These are phyloP conservation scores for Wilcoxina mikolae DNA, from an alignment of 495 filamentous ascomycete genomes.

Conservation along the genomic window DNA sequence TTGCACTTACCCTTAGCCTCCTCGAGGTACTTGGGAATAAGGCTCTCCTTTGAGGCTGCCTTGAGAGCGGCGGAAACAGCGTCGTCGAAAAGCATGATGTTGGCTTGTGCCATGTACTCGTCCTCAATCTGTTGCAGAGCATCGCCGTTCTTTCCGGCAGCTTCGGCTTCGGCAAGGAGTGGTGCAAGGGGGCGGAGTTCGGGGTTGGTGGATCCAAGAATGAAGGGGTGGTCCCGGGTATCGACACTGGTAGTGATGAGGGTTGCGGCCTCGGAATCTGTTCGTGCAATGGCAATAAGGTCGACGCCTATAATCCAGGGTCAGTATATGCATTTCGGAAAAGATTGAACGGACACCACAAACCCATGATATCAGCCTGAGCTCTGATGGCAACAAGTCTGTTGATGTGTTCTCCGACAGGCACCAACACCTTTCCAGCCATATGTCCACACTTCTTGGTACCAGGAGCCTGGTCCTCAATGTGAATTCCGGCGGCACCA, in stretches of 20 bases:
- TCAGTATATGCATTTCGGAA: neutral
- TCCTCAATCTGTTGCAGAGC: constrained; percentile 88
- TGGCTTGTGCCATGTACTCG: constrained; percentile 66
- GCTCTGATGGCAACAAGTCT: constrained; percentile 90
- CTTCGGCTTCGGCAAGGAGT: constrained; percentile 77
- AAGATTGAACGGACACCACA: neutral
- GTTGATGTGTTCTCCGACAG: constrained; percentile 97
- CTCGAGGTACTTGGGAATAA: constrained; percentile 50
- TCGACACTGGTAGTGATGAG: constrained; percentile 96
- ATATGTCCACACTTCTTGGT: constrained; percentile 99
- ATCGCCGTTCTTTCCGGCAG: constrained; percentile 61
- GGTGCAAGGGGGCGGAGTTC: constrained; percentile 71
- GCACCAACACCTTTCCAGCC: constrained; percentile 96
- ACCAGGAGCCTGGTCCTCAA: constrained; percentile 94
- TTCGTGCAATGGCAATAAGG: constrained; percentile 79
- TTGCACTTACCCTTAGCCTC: constrained; percentile 71
- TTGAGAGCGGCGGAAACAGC: constrained; percentile 75
- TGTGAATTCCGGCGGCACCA: constrained; percentile 93
- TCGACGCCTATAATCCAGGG: constrained; percentile 47
- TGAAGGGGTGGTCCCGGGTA: constrained; percentile 83
- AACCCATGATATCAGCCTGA: constrained; percentile 97
- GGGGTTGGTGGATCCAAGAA: constrained; percentile 78
- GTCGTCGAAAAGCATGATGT: constrained; percentile 79
- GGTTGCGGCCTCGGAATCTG: constrained; percentile 93
- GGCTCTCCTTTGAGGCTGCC: constrained; percentile 47